Percentiles rank a stretch among this genome's conserved stretches.
Conservation (phyloP, 2,329 filamentous ascomycete genomes). For the Colletotrichum sp. region DNA sequence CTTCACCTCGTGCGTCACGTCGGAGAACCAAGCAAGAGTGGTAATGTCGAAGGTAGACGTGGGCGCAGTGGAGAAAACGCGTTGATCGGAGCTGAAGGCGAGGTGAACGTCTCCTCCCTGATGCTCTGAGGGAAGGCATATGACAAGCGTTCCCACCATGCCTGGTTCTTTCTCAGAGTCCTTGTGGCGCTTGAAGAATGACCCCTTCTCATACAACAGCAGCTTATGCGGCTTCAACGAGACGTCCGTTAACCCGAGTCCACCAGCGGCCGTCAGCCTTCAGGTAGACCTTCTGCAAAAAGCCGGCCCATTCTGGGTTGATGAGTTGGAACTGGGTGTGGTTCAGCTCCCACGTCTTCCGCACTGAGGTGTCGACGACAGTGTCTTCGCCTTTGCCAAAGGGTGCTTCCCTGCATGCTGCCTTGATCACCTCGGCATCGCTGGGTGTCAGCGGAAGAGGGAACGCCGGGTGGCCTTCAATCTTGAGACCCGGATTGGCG, state of each 20-base stretch:
- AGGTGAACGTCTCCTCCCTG: constrained; percentile 46
- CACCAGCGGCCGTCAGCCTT: constrained; percentile 24
- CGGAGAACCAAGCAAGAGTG: constrained; percentile 48
- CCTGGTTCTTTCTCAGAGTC: constrained; percentile 49
- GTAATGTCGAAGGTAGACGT: constrained; percentile 33
- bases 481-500: constrained; percentile 30
- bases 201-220: constrained; percentile 50
- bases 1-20: constrained; percentile 52
- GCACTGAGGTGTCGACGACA: constrained; percentile 39
- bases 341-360: constrained; percentile 44
- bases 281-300: constrained; percentile 20
- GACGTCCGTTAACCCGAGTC: constrained; percentile 32
- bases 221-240: constrained; percentile 44
- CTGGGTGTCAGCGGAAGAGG: constrained; percentile 28
- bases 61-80: constrained; percentile 33
- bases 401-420: constrained; percentile 12
- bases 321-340: constrained; percentile 35
- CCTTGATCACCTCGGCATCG: constrained; percentile 29
- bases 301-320: constrained; percentile 40
- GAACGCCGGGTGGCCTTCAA: constrained; percentile 22
- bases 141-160: constrained; percentile 52
- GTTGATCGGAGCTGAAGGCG: constrained; percentile 33
- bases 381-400: constrained; percentile 37
- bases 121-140: constrained; percentile 50
- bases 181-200: constrained; percentile 49